Base-by-base conservation (phyloP, 179 eudicot species). In the Vitellaria paradoxa region DNA sequence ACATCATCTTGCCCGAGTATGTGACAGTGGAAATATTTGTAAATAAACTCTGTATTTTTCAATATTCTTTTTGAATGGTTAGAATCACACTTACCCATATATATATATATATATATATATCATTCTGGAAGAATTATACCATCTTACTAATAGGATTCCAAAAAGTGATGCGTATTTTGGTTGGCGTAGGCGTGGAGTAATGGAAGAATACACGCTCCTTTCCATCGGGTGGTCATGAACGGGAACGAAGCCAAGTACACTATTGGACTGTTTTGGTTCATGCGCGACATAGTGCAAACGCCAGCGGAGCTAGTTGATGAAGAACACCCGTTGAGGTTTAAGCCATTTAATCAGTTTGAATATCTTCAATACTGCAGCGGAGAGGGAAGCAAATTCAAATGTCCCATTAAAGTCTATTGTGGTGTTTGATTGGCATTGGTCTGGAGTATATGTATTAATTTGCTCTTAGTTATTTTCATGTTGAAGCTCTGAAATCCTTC, bases 301-400 rank as follows among this genome's bases (percentile, higher is more conserved):
- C 79, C 79, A 1, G 23, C 56, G 17, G 79, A 77, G 59, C 62
- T 77, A 20, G 52, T 68, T 12, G 79, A 76, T 56, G 73, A 76
- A 15, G 79, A 76, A 18, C 72, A 67, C 17, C 79, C 79, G 0
- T 15, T 67, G 57, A 37, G 24, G 26, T 76, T 50, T 18, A 67
- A 67, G 66, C 75, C 80, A 4, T 77, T 77, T 61, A 46, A 68
- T 60, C 76, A 78, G 9, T 49, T 6, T 13, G 72, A 67, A 3
- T 77, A 73, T 59, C 78, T 83, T n/a, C 57, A 77, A 0, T 84
- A 68, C 60, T 78, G 75, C 70, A 37, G 14, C 55, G 75, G 77
- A 23, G 70, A 62, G 17, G 66, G 78, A 15, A 18, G 9, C 1
- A 70, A 17, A 18, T 10, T 45, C 24, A 37, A 9, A 11, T 45